phyloP scores from a whole-genome alignment of 352 stramenopile genomes.

The Globisporangium canariense region DNA sequence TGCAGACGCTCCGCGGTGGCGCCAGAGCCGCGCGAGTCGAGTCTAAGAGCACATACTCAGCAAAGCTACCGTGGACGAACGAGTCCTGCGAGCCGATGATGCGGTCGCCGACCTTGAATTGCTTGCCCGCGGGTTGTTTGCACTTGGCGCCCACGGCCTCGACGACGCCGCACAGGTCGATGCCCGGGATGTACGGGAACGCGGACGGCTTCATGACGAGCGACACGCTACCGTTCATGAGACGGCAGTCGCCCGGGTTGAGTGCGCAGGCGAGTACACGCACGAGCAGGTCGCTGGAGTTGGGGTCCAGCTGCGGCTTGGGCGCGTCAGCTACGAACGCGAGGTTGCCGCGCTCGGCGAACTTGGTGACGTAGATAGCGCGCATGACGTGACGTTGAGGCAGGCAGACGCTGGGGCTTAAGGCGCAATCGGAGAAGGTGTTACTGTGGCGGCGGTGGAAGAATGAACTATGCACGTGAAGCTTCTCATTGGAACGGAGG shows the following conservation, averaged over 20 bases:
- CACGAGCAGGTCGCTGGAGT: slow-evolving; percentile 27
- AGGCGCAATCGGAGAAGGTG: neutral
- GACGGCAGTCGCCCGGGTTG: slow-evolving; percentile 30
- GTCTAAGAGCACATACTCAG: slow-evolving; percentile 34
- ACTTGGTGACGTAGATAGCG: slow-evolving; percentile 35
- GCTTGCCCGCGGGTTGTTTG: neutral
- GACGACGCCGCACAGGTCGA: slow-evolving; percentile 43
- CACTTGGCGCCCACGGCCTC: slow-evolving; percentile 27
- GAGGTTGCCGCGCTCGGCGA: slow-evolving; percentile 26
- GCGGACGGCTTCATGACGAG: slow-evolving; percentile 35
- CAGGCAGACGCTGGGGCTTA: neutral
- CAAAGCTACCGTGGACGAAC: slow-evolving; percentile 26
- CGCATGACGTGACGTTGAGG: slow-evolving; percentile 23
- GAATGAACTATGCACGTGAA: neutral
- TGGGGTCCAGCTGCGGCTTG: slow-evolving; percentile 17
- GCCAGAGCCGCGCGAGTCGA: slow-evolving; percentile 17
- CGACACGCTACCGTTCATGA: slow-evolving; percentile 35
- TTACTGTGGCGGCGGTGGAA: neutral
- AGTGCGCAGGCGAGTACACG: slow-evolving; percentile 29
- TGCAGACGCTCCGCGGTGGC: slow-evolving; percentile 18
- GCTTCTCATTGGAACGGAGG: neutral
- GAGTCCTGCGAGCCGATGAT: slow-evolving; percentile 26
- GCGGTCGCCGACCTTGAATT: slow-evolving; percentile 31
- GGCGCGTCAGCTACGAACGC: slow-evolving; percentile 19
- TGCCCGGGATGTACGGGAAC: slow-evolving; percentile 40